Evolutionary conservation across 2,329 filamentous ascomycete genomes (phyloP).

Genomic region (Penicillium hordei): DNA sequence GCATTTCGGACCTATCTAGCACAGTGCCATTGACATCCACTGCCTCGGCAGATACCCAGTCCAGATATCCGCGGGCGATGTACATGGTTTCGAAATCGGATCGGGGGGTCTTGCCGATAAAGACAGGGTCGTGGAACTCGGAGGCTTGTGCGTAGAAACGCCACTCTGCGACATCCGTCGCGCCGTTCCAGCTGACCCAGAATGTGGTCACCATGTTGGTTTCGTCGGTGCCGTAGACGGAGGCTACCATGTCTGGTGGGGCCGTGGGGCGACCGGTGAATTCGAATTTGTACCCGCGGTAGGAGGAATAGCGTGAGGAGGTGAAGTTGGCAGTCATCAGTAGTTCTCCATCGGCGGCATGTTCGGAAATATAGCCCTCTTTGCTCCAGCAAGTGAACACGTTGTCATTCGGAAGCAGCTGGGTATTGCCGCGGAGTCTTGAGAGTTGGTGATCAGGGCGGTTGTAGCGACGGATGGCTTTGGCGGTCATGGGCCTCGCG

Average conservation of each 20-base stretch:
- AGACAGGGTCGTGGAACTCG: constrained; percentile 20
- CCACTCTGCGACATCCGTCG: constrained; percentile 40
- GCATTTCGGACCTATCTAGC: constrained; percentile 17
- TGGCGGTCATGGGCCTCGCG: constrained; percentile 29
- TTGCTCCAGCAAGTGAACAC: constrained; percentile 39
- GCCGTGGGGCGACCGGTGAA: constrained; percentile 35
- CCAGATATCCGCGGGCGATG: constrained; percentile 22
- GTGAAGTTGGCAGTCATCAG: constrained; percentile 36
- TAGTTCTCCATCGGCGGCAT: constrained; percentile 29
- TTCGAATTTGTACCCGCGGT: constrained; percentile 42
- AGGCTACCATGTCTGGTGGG: constrained; percentile 33
- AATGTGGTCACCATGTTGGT: constrained; percentile 30
- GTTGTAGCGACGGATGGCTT: constrained; percentile 27
- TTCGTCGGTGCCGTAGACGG: constrained; percentile 29
- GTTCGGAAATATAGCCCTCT: constrained; percentile 37
- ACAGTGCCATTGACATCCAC: constrained; percentile 20
- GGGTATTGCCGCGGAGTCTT: constrained; percentile 36
- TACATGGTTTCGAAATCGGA: constrained; percentile 25
- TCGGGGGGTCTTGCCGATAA: constrained; percentile 20
- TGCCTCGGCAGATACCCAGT: constrained; percentile 24
- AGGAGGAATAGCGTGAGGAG: constrained; percentile 36
- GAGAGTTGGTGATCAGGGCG: constrained; percentile 36
- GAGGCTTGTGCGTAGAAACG: constrained; percentile 33
- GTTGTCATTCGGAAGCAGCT: constrained; percentile 38
- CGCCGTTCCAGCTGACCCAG: constrained; percentile 41